Percentiles rank a stretch among this genome's conserved stretches.
phyloP scores from a whole-genome alignment of 129 eudicot species.

The Flaveria sonorensis region DNA sequence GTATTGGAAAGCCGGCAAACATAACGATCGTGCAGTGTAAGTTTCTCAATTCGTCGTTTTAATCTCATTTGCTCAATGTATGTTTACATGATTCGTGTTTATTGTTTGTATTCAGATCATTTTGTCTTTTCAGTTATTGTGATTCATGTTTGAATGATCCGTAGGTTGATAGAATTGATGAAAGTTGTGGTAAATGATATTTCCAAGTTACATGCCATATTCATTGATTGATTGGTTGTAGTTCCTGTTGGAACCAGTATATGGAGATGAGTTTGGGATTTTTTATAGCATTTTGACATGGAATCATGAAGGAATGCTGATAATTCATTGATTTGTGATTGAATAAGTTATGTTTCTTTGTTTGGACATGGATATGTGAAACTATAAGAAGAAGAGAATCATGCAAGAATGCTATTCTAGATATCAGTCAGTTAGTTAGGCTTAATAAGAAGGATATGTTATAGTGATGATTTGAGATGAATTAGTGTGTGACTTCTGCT shows the following conservation, averaged over 20 bases:
- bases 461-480: background rate
- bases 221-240: background rate
- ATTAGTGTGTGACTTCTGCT: background rate
- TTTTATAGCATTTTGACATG: background rate
- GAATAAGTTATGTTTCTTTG: no score
- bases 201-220: no score
- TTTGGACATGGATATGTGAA: no score
- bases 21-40: constrained; percentile 94
- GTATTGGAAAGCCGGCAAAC: constrained; percentile 98
- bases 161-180: background rate
- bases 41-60: constrained; percentile 21
- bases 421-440: background rate
- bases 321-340: no score
- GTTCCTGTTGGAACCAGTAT: background rate
- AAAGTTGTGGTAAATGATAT: no score
- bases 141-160: background rate
- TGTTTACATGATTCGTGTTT: constrained; percentile 6
- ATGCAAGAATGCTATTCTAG: background rate
- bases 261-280: background rate
- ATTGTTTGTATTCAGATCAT: background rate
- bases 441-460: background rate
- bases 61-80: background rate
- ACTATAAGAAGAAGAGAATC: no score
- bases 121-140: background rate
- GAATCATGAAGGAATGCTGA: no score